A percentile compares a stretch with the other conserved stretches of the same genome.
Conservation (phyloP, 1,139 yeast species). For the Geotrichum aggregatum region DNA sequence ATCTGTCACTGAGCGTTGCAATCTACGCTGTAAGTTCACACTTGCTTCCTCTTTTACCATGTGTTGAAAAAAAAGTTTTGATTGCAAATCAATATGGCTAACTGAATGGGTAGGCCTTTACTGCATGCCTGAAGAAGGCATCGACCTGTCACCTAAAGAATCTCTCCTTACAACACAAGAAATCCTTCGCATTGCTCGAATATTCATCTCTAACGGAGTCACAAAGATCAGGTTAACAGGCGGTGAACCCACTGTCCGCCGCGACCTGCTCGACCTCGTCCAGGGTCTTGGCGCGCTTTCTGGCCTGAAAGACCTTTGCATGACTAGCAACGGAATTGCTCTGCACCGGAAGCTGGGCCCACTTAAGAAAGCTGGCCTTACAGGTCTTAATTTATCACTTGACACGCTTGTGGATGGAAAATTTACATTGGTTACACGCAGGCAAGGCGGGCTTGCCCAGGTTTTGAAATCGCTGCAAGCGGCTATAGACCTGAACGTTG, state of each 20-base stretch:
- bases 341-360: slow-evolving; percentile 45
- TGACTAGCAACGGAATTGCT: slow-evolving; percentile 51
- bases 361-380: slow-evolving; percentile 42
- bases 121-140: slow-evolving; percentile 55
- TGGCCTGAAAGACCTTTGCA: slow-evolving; percentile 46
- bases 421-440: slow-evolving; percentile 46
- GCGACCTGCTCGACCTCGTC: slow-evolving; percentile 46
- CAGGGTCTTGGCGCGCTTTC: slow-evolving; percentile 37
- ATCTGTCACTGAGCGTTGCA: slow-evolving; percentile 50
- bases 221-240: slow-evolving; percentile 49
- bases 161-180: slow-evolving; percentile 44
- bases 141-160: slow-evolving; percentile 43
- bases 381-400: slow-evolving; percentile 45
- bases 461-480: slow-evolving; percentile 44
- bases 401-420: slow-evolving; percentile 51
- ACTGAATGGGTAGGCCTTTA: slow-evolving; percentile 38
- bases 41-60: background rate
- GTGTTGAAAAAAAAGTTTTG: background rate
- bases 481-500: slow-evolving; percentile 45
- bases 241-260: slow-evolving; percentile 52
- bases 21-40: slow-evolving; percentile 44
- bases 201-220: slow-evolving; percentile 48
- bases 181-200: slow-evolving; percentile 41
- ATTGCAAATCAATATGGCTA: background rate
- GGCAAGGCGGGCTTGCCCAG: slow-evolving; percentile 45